Conservation (phyloP, 1,284 basidiomycete genomes). For the Ganoderma leucocontextum region DNA sequence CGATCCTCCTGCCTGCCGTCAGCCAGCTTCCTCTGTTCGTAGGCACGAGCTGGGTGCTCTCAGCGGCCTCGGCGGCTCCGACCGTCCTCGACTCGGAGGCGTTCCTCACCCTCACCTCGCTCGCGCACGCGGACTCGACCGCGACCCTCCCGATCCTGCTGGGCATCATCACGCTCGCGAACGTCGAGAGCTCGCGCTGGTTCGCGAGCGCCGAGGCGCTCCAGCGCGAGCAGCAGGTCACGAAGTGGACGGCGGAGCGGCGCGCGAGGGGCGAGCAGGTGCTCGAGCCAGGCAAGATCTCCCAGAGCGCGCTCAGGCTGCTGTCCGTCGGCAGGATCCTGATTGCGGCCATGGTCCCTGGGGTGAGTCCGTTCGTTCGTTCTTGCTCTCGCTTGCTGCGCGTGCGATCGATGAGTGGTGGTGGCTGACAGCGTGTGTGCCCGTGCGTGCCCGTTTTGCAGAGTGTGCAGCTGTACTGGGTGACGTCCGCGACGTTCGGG, state of each 20-base stretch:
- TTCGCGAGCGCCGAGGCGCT: slow-evolving; percentile 65
- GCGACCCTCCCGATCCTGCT: slow-evolving; percentile 74
- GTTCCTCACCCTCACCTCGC: slow-evolving; percentile 75
- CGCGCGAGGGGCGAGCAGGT: slow-evolving; percentile 48
- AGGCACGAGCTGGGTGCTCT: slow-evolving; percentile 66
- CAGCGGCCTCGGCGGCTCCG: slow-evolving; percentile 62
- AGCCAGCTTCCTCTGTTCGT: slow-evolving; percentile 81
- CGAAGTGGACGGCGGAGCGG: slow-evolving; percentile 51
- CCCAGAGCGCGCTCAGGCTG: slow-evolving; percentile 68
- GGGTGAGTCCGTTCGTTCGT: slow-evolving; percentile 55
- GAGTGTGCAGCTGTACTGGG: slow-evolving; percentile 86
- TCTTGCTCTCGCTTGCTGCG: not conserved
- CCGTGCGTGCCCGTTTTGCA: slow-evolving; percentile 40
- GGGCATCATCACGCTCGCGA: slow-evolving; percentile 78
- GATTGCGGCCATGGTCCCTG: slow-evolving; percentile 80
- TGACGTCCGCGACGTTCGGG: slow-evolving; percentile 83
- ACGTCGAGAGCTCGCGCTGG: slow-evolving; percentile 80
- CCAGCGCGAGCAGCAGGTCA: slow-evolving; percentile 56
- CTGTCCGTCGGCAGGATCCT: slow-evolving; percentile 78
- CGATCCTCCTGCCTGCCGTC: slow-evolving; percentile 69
- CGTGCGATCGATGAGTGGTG: not conserved
- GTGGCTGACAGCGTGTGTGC: slow-evolving; percentile 13
- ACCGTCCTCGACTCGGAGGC: slow-evolving; percentile 77
- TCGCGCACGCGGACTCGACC: slow-evolving; percentile 77
- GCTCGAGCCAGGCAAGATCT: slow-evolving; percentile 59